Conservation (phyloP, 192 early-diverging fungal genomes). For the Lunasporangiospora selenospora region DNA sequence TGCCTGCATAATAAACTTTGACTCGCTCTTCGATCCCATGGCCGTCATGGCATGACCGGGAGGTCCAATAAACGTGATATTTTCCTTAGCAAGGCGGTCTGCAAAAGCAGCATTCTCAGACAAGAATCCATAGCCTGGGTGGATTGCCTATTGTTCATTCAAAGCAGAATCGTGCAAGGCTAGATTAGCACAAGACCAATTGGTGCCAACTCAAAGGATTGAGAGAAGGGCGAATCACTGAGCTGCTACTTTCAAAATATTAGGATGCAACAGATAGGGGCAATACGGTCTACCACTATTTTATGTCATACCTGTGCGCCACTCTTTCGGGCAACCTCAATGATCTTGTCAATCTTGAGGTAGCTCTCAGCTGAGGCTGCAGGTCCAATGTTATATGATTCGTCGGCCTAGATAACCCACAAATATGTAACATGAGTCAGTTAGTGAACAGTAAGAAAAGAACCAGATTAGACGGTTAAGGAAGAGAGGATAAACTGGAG, state of each 20-base stretch:
- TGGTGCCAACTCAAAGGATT: too few relatives aligned
- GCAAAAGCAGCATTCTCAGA: constrained; percentile 95
- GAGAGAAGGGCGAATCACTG: too few relatives aligned
- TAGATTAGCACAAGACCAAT: too few relatives aligned
- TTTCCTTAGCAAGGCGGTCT: constrained; percentile 65
- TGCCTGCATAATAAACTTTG: constrained; percentile 90
- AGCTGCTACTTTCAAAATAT: too few relatives aligned
- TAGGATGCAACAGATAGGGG: too few relatives aligned
- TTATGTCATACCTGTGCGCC: constrained; percentile 71
- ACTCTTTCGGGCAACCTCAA: constrained; percentile 75
- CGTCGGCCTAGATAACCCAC: constrained; percentile 76
- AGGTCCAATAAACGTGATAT: constrained; percentile 91
- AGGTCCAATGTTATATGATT: constrained; percentile 90
- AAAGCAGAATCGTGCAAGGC: too few relatives aligned
- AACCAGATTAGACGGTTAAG: not conserved
- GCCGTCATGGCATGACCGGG: constrained; percentile 84
- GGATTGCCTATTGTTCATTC: constrained; percentile 88
- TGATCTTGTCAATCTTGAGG: constrained; percentile 79
- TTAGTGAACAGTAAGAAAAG: not conserved
- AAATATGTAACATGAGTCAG: constrained; percentile 4
- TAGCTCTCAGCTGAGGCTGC: constrained; percentile 85
- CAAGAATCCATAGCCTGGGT: constrained; percentile 97
- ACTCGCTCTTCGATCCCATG: constrained; percentile 95
- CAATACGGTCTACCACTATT: not conserved
- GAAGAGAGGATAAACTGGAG: not conserved